Base-by-base conservation (phyloP, 2,329 filamentous ascomycete species). In the Nothomitra cinnamomea region DNA sequence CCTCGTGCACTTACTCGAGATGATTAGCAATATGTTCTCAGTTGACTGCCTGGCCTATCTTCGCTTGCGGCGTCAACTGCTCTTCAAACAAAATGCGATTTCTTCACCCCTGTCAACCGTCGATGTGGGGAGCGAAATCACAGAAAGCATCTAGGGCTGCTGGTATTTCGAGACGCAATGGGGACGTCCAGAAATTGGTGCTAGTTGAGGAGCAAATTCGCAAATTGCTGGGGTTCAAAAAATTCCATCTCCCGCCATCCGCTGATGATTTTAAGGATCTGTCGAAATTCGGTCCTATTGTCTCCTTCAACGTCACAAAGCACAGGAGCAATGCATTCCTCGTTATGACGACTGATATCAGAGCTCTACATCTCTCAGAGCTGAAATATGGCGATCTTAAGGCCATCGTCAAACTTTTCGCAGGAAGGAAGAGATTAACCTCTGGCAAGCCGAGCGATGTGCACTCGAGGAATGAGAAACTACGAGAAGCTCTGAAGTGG, bases 401-500 rank as follows among this genome's bases (percentile, higher is more conserved):
- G 35, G 15, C 35, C 15, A 38, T 7, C 35, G 35, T 38, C 7
- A 38, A 38, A 15, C 35, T 38, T 38, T 15, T 38, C n/a, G n/a
- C n/a, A 15, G 35, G 35, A 38, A 15, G 15, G 35, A 38, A 38
- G 15, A 38, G 7, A 7, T 7, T 7, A 7, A 15, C 7, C 35
- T 38, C 35, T 38, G 35, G 7, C 15, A 38, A 38, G 15, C 7
- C 35, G 7, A 38, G 15, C n/a, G n/a, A n/a, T n/a, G n/a, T n/a
- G 15, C 35, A 38, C 15, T 7, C 7, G 35, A 38, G 35, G 15
- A 38, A 38, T 38, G 35, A 38, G 35, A 15, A 38, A 15, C 15
- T 38, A 15, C 35, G 56, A 35, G 28, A 56, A 13, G 45, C 53
- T n/a, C 45, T 58, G 25, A 47, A 56, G 17, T 58, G 55, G 56